Conservation (phyloP, 176 grass and related monocot species). For the Paspalum vaginatum region DNA sequence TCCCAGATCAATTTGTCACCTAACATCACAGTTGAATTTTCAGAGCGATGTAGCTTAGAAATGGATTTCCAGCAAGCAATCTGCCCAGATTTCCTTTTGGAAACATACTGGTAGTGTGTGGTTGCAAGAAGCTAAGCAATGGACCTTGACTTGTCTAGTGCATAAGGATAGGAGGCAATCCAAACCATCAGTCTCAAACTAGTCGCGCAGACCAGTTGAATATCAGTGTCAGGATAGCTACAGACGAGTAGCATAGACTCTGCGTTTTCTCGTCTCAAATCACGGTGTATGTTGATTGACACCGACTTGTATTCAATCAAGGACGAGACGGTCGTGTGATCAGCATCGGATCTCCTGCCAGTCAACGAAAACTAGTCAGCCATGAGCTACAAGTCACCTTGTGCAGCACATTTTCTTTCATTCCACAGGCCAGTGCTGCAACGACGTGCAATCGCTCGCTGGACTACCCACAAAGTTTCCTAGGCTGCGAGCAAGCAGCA, state of each 20-base stretch:
- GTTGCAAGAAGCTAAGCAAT: not conserved
- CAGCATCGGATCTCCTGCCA: not conserved
- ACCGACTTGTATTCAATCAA: not conserved
- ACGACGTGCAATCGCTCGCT: not conserved
- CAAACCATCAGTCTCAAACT: not conserved
- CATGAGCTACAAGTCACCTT: slow-evolving; percentile 21
- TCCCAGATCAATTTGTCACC: not conserved
- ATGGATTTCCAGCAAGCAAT: not conserved
- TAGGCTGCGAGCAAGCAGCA: not conserved
- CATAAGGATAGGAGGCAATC: slow-evolving; percentile 17
- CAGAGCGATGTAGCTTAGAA: not conserved
- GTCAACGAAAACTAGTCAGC: slow-evolving; percentile 30
- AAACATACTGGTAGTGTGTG: not conserved
- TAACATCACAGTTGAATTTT: not conserved
- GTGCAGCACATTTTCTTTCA: not conserved
- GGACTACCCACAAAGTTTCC: not conserved
- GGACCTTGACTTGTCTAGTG: slow-evolving; percentile 1
- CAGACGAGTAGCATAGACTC: too few species aligned
- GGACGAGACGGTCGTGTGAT: not conserved
- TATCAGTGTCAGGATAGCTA: slow-evolving; percentile 7
- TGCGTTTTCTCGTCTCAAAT: not conserved
- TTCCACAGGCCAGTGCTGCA: not conserved
- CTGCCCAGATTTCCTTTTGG: not conserved
- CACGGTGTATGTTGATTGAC: not conserved
- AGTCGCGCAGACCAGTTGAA: slow-evolving; percentile 32